Evolutionary conservation across 331 rosid species (phyloP), one percentile per base, ranked within the genome.

Genomic region (Prunus yedoensis): DNA sequence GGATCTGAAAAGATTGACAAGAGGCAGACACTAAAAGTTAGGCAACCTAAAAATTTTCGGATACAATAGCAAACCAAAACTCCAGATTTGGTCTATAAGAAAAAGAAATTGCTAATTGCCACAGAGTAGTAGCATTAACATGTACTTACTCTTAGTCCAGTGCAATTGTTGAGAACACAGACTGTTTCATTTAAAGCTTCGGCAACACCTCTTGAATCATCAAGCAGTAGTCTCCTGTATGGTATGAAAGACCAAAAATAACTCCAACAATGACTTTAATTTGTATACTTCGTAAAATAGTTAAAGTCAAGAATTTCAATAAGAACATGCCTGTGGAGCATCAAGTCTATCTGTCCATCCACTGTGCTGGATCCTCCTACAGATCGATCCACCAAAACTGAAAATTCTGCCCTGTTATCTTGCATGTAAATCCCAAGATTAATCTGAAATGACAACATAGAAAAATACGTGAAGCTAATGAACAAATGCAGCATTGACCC

Each of bases 101-200:
- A 67, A 52, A 73, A 64, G 57, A 43, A 71, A 70, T 38, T 50
- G 35, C 71, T 52, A 56, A 23, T 52, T 49, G 51, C 38, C 35
- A 63, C 41, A 35, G 47, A 76, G 10, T 51, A 56, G 35, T 51
- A 18, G 16, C 47, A 47, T 61, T 52, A 66, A 43, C 56, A 54
- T 52, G 73, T 47, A 65, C 88, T 84, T 80, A 84, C 90, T 4
- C 72, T 81, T 43, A 84, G 81, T 77, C 90, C 90, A 17, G 52
- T 74, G 87, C 90, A 87, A 17, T 81, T 69, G 17, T 82, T 16
- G 45, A 46, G 61, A 51, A 82, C 67, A 59, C 90, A 87, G 58
- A 86, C 85, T 3, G 88, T 88, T 84, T 76, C 88, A 79, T 84
- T 87, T 27, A 87, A 23, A 69, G 90, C 87, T 79, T 82, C 91